phyloP scores from a whole-genome alignment of 2,329 filamentous ascomycete genomes.

The Teratosphaeria nubilosa region DNA sequence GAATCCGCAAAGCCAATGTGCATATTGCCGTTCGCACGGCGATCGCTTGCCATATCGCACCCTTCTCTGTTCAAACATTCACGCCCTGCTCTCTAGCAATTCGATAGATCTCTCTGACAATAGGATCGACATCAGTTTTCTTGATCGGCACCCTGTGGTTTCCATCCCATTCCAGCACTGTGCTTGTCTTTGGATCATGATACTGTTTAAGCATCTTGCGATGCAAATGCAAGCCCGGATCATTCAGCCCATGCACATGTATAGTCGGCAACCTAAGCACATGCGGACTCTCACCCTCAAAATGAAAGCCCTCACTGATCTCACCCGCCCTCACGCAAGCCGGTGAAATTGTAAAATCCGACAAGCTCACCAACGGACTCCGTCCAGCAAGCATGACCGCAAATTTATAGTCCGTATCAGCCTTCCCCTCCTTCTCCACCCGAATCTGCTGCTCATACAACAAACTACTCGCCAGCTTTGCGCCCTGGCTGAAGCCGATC shows the following conservation, averaged over 20 bases:
- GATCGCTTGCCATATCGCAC: neutral
- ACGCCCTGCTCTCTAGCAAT: slow-evolving; percentile 43
- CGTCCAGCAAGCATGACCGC: slow-evolving; percentile 53
- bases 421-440: slow-evolving; percentile 28
- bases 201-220: slow-evolving; percentile 47
- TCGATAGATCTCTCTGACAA: slow-evolving; percentile 44
- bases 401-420: slow-evolving; percentile 44
- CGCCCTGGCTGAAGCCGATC: slow-evolving; percentile 42
- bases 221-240: slow-evolving; percentile 52
- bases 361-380: slow-evolving; percentile 48
- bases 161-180: slow-evolving; percentile 63
- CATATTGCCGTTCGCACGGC: neutral
- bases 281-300: slow-evolving; percentile 35
- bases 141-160: slow-evolving; percentile 63
- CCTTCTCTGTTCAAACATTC: slow-evolving; percentile 13
- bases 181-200: slow-evolving; percentile 45
- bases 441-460: slow-evolving; percentile 51
- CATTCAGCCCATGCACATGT: slow-evolving; percentile 56
- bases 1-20: neutral
- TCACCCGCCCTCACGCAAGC: slow-evolving; percentile 32
- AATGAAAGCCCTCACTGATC: slow-evolving; percentile 37
- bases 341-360: slow-evolving; percentile 27
- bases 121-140: slow-evolving; percentile 49
- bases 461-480: slow-evolving; percentile 37
- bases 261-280: slow-evolving; percentile 50